Evolutionary conservation across 2,329 filamentous ascomycete species (phyloP), one percentile per base, ranked within the genome.

Genomic region (Aspergillus alliaceus): DNA sequence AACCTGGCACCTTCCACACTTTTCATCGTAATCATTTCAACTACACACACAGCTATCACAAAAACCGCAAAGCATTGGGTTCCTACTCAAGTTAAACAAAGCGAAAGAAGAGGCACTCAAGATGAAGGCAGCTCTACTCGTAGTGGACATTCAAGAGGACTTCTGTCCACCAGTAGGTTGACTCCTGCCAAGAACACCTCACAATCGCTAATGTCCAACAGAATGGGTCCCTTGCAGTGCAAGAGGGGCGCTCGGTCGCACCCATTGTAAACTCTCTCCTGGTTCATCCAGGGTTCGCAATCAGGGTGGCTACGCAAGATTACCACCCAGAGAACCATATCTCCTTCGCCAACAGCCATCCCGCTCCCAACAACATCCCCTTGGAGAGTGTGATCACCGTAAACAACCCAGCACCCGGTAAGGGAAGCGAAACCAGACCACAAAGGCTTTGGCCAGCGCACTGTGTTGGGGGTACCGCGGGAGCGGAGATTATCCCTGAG

Each of bases 101-200:
- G 31, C 3, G 6, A 20, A 27, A 15, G 18, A 40, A 39, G 27
- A 29, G 27, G 35, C 32, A 22, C 22, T 49, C 56, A 59, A 52
- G 24, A 67, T 64, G 63, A 64, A 49, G 51, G 81, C 85, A 44
- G 86, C 86, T n/a, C 74, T 89, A 35, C 75, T 96, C 48, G 83
- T 96, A 11, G 88, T 96, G 53, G 93, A 97, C 75, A 82, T 96
- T 69, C 95, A 98, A 76, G 89, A 97, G 74, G 93, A 98, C 78
- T 98, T 97, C 74, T 96, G 91, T 74, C 90, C 90, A 58, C 92
- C 93, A 12, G 91, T 95, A 77, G 78, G 87, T 64, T 20, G 22
- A 29, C 22, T 20, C 34, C n/a, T 14, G 44, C 22, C 44, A 4
- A 39, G 32, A 15, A 24, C 22, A 35, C n/a, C 22, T 12, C 22